A percentile compares a stretch with the other conserved stretches of the same genome.
phyloP scores from a whole-genome alignment of 805 yeast genomes.

The Jamesozyma piceae region DNA sequence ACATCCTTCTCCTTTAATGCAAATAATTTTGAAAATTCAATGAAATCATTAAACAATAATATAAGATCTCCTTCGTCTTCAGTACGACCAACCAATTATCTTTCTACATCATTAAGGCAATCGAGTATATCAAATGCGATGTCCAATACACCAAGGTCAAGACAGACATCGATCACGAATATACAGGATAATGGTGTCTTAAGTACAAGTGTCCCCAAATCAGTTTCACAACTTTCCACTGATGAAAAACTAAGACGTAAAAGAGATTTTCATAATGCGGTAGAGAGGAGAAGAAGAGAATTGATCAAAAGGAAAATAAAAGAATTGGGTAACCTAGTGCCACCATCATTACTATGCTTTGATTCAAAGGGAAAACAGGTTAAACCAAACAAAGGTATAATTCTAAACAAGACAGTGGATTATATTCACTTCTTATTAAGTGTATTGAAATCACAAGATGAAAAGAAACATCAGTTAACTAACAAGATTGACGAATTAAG shows the following conservation, averaged over 20 bases:
- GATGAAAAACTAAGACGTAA: constrained; percentile 70
- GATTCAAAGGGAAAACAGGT: constrained; percentile 47
- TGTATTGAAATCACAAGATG: constrained; percentile 49
- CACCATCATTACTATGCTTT: constrained; percentile 55
- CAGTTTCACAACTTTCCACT: constrained; percentile 16
- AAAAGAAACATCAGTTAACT: constrained; percentile 35
- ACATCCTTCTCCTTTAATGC: constrained; percentile 23
- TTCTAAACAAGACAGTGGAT: constrained; percentile 68
- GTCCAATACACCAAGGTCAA: constrained; percentile 24
- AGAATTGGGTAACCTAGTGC: constrained; percentile 72
- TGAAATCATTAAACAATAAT: not conserved
- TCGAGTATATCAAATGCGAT: constrained; percentile 8
- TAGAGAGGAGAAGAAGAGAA: constrained; percentile 85
- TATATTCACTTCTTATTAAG: constrained; percentile 59
- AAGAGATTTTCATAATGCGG: constrained; percentile 88
- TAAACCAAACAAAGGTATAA: constrained; percentile 76
- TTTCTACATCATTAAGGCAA: constrained; percentile 25
- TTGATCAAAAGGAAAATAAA: constrained; percentile 80
- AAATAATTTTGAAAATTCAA: constrained; percentile 11
- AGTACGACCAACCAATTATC: constrained; percentile 22
- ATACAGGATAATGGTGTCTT: not conserved
- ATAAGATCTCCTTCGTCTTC: constrained; percentile 24
- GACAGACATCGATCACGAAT: constrained; percentile 21
- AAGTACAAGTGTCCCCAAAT: constrained; percentile 15
- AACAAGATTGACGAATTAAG: constrained; percentile 32